These are phyloP conservation scores for Inosperma sp. DNA, from an alignment of 768 basidiomycete species.

Conservation along the genomic window DNA sequence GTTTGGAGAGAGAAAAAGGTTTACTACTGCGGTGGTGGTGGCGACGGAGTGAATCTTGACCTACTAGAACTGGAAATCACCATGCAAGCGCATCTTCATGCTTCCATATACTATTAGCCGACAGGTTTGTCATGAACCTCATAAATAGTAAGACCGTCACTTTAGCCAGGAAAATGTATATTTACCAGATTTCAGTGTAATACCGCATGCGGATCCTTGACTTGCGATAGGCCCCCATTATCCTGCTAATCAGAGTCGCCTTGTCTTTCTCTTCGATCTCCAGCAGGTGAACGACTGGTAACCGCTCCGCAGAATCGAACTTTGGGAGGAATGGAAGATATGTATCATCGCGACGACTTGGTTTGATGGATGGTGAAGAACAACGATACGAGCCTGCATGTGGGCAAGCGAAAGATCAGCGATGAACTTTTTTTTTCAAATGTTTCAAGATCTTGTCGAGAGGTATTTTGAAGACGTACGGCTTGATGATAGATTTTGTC, in stretches of 20 bases:
- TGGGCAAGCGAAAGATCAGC: conserved; percentile 87
- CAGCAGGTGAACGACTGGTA: conserved; percentile 83
- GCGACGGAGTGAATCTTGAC: too few species aligned
- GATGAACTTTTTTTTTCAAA: conserved; percentile 97
- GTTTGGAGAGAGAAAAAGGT: too few species aligned
- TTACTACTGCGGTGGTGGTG: too few species aligned
- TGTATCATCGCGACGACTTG: conserved; percentile 44
- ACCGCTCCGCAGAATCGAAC: conserved; percentile 67
- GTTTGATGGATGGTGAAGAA: conserved; percentile 73
- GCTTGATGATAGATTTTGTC: conserved; percentile 93
- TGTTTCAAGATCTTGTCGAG: conserved; percentile 90
- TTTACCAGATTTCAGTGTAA: conserved; percentile 91
- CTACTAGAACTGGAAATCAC: too few species aligned
- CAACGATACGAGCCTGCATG: conserved; percentile 92
- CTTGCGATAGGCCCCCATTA: conserved; percentile 83
- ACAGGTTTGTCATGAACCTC: conserved; percentile 90
- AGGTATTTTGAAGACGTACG: conserved; percentile 89
- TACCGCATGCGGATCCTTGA: conserved; percentile 90
- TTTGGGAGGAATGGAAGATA: conserved; percentile 68
- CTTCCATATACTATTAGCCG: conserved; percentile 71
- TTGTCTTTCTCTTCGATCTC: conserved; percentile 86
- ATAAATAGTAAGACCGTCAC: background rate
- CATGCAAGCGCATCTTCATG: conserved; percentile 76
- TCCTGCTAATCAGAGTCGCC: conserved; percentile 56
- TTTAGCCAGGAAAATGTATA: background rate